A percentile compares a stretch with the other conserved stretches of the same genome.
Conservation (phyloP, 164 flowering plant genomes). For the Annona squamosa region DNA sequence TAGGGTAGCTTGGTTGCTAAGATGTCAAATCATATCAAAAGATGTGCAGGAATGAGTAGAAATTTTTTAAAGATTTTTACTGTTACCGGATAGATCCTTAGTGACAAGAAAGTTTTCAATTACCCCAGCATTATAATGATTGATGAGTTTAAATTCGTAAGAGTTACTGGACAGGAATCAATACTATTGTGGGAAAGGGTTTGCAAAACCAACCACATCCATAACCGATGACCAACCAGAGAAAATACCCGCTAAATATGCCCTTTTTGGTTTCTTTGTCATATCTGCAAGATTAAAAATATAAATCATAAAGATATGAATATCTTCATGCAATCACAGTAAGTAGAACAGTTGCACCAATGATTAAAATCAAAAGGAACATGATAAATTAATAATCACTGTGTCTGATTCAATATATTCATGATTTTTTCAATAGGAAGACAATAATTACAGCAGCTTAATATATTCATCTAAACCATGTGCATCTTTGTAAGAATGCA, state of each 20-base stretch:
- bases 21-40: too few species aligned
- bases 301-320: not conserved
- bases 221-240: conserved; percentile 74
- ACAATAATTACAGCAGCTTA: too few species aligned
- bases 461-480: too few species aligned
- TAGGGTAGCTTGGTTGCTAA: too few species aligned
- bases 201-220: conserved; percentile 56
- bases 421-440: too few species aligned
- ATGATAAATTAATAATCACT: not conserved
- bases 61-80: too few species aligned
- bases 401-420: too few species aligned
- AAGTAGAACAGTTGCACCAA: not conserved
- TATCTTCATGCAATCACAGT: not conserved
- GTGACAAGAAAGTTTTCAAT: too few species aligned
- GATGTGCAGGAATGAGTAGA: too few species aligned
- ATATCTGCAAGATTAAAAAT: conserved; percentile 44
- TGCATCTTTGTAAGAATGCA: too few species aligned
- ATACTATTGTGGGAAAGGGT: not conserved
- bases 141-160: not conserved
- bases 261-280: conserved; percentile 69
- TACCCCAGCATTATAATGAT: too few species aligned
- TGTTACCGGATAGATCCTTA: too few species aligned
- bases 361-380: not conserved
- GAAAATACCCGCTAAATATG: conserved; percentile 58
- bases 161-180: not conserved